These are phyloP conservation scores for Hemileccinum rubropunctum DNA, from an alignment of 768 basidiomycete genomes.

Conservation along the genomic window DNA sequence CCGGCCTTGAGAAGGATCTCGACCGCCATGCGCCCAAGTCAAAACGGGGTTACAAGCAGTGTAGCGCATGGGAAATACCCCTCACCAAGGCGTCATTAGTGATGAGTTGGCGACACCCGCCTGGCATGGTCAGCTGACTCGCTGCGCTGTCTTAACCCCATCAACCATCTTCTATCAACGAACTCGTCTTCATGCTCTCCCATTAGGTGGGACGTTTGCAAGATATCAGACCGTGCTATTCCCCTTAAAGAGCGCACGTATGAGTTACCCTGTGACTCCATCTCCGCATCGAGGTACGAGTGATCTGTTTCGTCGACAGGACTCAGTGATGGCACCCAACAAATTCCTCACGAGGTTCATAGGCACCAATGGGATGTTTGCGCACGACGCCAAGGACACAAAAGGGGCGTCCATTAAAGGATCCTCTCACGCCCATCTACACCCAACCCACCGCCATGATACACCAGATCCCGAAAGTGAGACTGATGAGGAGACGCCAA, in stretches of 20 bases:
- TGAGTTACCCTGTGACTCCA: slow-evolving; percentile 9
- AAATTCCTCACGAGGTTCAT: slow-evolving; percentile 8
- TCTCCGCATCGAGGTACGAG: slow-evolving; percentile 12
- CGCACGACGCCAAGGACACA: slow-evolving; percentile 10
- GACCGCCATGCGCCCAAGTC: background rate
- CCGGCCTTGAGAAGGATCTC: background rate
- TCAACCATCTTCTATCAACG: background rate
- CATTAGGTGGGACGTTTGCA: background rate
- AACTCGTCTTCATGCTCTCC: background rate
- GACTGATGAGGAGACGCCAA: slow-evolving; percentile 5
- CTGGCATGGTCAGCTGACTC: background rate
- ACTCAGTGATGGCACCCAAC: background rate
- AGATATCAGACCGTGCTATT: background rate
- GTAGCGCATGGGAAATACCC: background rate
- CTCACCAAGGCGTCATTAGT: background rate
- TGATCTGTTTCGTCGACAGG: background rate
- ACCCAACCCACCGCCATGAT: background rate
- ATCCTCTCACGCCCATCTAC: background rate
- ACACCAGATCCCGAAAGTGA: slow-evolving; percentile 14
- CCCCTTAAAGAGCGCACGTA: slow-evolving; percentile 1
- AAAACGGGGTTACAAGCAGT: background rate
- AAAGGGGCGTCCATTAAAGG: background rate
- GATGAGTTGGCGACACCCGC: background rate
- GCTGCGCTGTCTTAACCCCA: background rate
- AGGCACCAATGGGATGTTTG: slow-evolving; percentile 5